Evolutionary conservation across 2,329 filamentous ascomycete genomes (phyloP), one percentile per base, ranked within the genome.

Genomic region (Dactylellina drechsleri): DNA sequence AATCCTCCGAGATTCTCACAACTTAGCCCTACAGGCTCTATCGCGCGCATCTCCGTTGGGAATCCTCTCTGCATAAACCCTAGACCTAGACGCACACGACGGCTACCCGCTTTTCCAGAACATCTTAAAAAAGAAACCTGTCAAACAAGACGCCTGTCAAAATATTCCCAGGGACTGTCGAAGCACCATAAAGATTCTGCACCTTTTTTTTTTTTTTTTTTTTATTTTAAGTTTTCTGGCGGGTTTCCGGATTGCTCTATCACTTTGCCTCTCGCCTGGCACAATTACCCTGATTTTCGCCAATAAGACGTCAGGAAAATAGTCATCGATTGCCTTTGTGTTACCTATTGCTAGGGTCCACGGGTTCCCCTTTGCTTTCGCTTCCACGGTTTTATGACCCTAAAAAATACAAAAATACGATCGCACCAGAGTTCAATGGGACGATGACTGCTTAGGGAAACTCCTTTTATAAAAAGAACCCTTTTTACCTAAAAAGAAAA

Each of bases 291-390:
- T 47, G 52, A 60, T 47, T 28, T 45, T 58, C 64, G 64, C 71
- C 71, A 75, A 75, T 75, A 64, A 40, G 26, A 56, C 31, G 28
- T 18, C 31, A n/a, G 47, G 45, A 56, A 67, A 31, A 59, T 58
- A 62, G 65, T 62, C 41, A 56, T 64, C 71, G 71, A 75, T 75
- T 75, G 71, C 71, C 50, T 54, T 75, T 75, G 71, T 75, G 66
- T 62, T 45, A 75, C 70, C 52, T 16, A 52, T 52, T 50, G 45
- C 43, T 60, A 18, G 58, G 62, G 71, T 65, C 56, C 71, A 68
- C 71, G 71, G 52, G 45, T 64, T 64, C 56, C 47, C 47, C 47
- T 52, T 13, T 18, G 15, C 20, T 50, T 50, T 62, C 57, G 31
- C 58, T 68, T 75, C 58, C 36, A 12, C 45, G 7, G 28, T 68